Percentiles rank a stretch among this genome's conserved stretches.
These are phyloP conservation scores for Globisporangium carolinianum DNA, from an alignment of 352 stramenopile species.

Conservation along the genomic window DNA sequence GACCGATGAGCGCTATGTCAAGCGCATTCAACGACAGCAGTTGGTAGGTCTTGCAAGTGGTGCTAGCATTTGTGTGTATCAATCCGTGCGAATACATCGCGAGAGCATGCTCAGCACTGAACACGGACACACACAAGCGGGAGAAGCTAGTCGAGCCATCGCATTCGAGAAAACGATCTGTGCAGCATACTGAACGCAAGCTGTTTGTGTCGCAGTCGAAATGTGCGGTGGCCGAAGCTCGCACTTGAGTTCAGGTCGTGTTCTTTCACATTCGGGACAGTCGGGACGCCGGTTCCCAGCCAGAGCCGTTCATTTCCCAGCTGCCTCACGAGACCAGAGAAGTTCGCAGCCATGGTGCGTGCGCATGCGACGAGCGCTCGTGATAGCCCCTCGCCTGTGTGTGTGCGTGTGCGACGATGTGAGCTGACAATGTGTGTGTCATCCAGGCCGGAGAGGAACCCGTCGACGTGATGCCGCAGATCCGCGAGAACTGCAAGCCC, in stretches of 20 bases:
- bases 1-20: neutral
- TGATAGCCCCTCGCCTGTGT: neutral
- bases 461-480: slow-evolving; percentile 90
- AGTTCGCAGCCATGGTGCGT: slow-evolving; percentile 16
- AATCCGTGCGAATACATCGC: no score
- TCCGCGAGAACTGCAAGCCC: slow-evolving; percentile 89
- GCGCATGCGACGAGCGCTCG: neutral
- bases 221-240: neutral
- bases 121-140: no score
- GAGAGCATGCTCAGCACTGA: no score
- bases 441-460: slow-evolving; percentile 67
- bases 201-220: neutral
- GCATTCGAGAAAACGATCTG: no score
- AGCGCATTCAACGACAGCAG: no score
- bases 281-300: slow-evolving; percentile 11
- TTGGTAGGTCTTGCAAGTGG: no score
- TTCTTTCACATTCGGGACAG: slow-evolving; percentile 2
- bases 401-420: neutral
- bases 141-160: no score
- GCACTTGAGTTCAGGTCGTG: no score
- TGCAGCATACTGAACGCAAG: no score
- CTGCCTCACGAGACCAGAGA: neutral
- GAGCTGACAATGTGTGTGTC: neutral
- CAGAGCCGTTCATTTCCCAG: slow-evolving; percentile 36
- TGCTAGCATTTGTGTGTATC: no score